Conservation (phyloP, 805 yeast species). For the Helenozyma rhizophorensis region DNA sequence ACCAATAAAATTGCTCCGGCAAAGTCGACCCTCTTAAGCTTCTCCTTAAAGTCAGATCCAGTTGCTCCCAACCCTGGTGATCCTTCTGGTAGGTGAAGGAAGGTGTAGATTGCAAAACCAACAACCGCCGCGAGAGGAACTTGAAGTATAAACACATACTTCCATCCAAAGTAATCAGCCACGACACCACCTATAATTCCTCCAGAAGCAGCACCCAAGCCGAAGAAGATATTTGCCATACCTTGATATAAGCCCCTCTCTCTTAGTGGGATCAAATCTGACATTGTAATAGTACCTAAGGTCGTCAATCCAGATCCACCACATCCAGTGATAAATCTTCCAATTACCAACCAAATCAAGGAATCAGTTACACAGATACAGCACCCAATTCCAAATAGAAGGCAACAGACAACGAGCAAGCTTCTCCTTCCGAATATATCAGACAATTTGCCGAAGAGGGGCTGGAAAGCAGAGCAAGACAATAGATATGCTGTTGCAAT, state of each 20-base stretch:
- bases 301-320: slow-evolving; percentile 91
- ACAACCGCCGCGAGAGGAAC: slow-evolving; percentile 42
- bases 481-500: slow-evolving; percentile 67
- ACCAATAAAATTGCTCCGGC: slow-evolving; percentile 42
- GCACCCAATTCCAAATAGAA: slow-evolving; percentile 53
- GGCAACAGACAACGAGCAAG: slow-evolving; percentile 47
- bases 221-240: slow-evolving; percentile 68
- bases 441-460: slow-evolving; percentile 64
- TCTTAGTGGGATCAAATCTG: slow-evolving; percentile 73
- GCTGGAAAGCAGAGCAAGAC: slow-evolving; percentile 71
- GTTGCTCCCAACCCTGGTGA: slow-evolving; percentile 52
- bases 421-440: slow-evolving; percentile 69
- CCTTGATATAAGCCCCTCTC: slow-evolving; percentile 84
- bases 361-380: slow-evolving; percentile 52
- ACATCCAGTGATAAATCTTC: slow-evolving; percentile 73
- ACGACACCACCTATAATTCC: slow-evolving; percentile 50
- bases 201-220: slow-evolving; percentile 56
- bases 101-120: slow-evolving; percentile 32
- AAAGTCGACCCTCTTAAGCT: slow-evolving; percentile 46
- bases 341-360: slow-evolving; percentile 45
- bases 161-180: slow-evolving; percentile 53
- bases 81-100: slow-evolving; percentile 47
- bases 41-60: slow-evolving; percentile 42
- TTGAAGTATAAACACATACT: slow-evolving; percentile 36
- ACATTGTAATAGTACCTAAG: slow-evolving; percentile 67